These are phyloP conservation scores for Pyrenophora graminea DNA, from an alignment of 2,329 filamentous ascomycete genomes.

Conservation along the genomic window DNA sequence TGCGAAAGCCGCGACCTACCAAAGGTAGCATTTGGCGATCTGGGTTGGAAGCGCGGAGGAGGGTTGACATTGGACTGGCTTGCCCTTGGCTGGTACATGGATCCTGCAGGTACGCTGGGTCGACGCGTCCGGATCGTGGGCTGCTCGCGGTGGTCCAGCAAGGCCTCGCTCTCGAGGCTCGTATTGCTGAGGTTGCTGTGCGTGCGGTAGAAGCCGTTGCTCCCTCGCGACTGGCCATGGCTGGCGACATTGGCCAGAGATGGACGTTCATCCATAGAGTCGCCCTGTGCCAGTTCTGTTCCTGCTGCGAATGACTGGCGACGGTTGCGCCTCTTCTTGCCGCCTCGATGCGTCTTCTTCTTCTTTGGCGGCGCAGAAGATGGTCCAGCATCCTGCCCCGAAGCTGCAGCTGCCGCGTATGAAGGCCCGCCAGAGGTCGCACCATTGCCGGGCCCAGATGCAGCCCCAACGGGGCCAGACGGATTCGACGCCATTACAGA, in stretches of 20 bases:
- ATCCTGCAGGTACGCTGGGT: slow-evolving; percentile 49
- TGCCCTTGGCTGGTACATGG: slow-evolving; percentile 33
- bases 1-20: slow-evolving; percentile 36
- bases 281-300: slow-evolving; percentile 58
- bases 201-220: slow-evolving; percentile 59
- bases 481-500: slow-evolving; percentile 26
- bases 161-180: slow-evolving; percentile 84
- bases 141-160: slow-evolving; percentile 80
- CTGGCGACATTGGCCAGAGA: slow-evolving; percentile 46
- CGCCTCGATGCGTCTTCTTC: slow-evolving; percentile 75
- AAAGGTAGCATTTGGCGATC: slow-evolving; percentile 16
- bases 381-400: slow-evolving; percentile 9
- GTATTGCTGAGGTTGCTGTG: slow-evolving; percentile 72
- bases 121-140: slow-evolving; percentile 48
- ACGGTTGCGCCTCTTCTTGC: slow-evolving; percentile 76
- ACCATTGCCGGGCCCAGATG: slow-evolving; percentile 10
- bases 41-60: slow-evolving; percentile 25
- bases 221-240: slow-evolving; percentile 40
- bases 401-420: slow-evolving; percentile 22
- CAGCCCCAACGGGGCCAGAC: slow-evolving; percentile 11
- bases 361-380: slow-evolving; percentile 46
- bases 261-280: slow-evolving; percentile 58
- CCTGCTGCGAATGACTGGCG: slow-evolving; percentile 77
- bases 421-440: slow-evolving; percentile 17
- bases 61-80: slow-evolving; percentile 28